phyloP scores from a whole-genome alignment of 352 stramenopile species.

The Phytophthora citricola region DNA sequence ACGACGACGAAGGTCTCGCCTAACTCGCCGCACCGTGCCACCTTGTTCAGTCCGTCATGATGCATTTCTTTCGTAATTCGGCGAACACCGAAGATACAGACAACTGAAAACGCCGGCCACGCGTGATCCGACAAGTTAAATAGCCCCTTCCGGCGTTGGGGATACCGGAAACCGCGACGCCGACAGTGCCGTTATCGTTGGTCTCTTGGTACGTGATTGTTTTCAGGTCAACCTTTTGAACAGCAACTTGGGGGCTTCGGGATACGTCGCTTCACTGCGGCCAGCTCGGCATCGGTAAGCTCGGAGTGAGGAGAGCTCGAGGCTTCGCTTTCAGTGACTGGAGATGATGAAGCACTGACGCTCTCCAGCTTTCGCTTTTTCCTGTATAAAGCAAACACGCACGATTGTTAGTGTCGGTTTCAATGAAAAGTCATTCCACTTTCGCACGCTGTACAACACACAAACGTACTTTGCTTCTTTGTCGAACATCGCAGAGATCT shows the following conservation, averaged over 20 bases:
- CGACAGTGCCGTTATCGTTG: constrained; percentile 90
- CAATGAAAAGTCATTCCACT: neutral
- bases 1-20: constrained; percentile 90
- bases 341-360: constrained; percentile 52
- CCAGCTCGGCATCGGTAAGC: constrained; percentile 83
- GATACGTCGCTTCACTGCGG: constrained; percentile 80
- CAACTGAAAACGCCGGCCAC: constrained; percentile 88
- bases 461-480: constrained; percentile 74
- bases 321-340: constrained; percentile 68
- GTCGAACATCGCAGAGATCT: constrained; percentile 75
- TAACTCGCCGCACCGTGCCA: constrained; percentile 82
- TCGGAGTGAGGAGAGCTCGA: constrained; percentile 71
- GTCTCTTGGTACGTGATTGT: constrained; percentile 87
- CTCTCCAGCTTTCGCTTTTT: constrained; percentile 82
- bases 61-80: constrained; percentile 90
- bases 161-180: constrained; percentile 84
- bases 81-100: constrained; percentile 89
- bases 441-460: neutral
- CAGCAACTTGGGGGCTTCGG: constrained; percentile 79
- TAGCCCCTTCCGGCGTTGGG: constrained; percentile 78
- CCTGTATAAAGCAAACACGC: constrained; percentile 36
- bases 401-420: constrained; percentile 19
- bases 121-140: constrained; percentile 84
- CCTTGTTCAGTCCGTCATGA: constrained; percentile 89
- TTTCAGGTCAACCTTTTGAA: constrained; percentile 89